These are phyloP conservation scores for Magnaporthiopsis poae DNA, from an alignment of 2,329 filamentous ascomycete species.

Conservation along the genomic window DNA sequence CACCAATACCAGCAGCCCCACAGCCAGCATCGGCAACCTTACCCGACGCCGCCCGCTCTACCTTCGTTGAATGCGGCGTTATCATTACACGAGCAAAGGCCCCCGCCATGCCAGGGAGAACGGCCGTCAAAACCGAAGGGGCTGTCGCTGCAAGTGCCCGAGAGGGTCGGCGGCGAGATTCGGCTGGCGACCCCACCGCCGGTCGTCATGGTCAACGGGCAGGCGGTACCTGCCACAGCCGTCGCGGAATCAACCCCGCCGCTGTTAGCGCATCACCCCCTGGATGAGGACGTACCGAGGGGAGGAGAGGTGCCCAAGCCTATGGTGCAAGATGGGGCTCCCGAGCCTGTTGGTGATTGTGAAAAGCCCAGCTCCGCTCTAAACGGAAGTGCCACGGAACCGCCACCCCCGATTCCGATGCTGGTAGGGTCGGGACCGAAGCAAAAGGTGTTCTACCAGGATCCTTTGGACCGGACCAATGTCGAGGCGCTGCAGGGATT, in stretches of 20 bases:
- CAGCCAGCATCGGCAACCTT: not conserved
- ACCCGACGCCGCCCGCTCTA: slow-evolving; percentile 1
- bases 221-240: slow-evolving; percentile 10
- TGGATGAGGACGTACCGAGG: not conserved
- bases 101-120: slow-evolving; percentile 6
- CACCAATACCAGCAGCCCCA: not conserved
- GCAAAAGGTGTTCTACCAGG: slow-evolving; percentile 16
- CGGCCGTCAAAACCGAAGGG: slow-evolving; percentile 30
- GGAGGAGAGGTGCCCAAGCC: not conserved
- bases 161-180: slow-evolving; percentile 22
- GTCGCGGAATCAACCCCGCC: not conserved
- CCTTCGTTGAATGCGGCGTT: not conserved
- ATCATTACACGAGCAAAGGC: slow-evolving; percentile 10
- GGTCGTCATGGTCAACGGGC: slow-evolving; percentile 23
- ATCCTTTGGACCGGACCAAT: slow-evolving; percentile 40
- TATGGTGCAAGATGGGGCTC: not conserved
- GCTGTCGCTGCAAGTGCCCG: slow-evolving; percentile 52
- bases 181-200: slow-evolving; percentile 23
- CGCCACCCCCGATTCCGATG: not conserved
- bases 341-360: not conserved
- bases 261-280: not conserved
- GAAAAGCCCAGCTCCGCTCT: not conserved
- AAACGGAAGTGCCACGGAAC: not conserved
- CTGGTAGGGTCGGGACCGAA: not conserved
- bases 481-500: slow-evolving; percentile 46